phyloP scores from a whole-genome alignment of 2,329 filamentous ascomycete species.

The Epichloe sp. region DNA sequence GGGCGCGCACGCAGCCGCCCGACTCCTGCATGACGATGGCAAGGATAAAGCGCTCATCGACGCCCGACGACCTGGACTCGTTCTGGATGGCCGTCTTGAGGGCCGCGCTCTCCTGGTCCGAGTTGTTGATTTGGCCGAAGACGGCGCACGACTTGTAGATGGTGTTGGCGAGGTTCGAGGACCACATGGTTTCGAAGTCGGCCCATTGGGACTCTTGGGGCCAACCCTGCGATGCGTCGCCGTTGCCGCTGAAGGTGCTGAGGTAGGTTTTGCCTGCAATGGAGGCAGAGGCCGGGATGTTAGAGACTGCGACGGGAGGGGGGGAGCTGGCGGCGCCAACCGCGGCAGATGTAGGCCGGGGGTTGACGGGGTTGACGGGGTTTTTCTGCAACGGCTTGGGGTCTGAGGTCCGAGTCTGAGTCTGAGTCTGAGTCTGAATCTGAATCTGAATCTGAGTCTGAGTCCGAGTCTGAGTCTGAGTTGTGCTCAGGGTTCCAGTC shows the following conservation, averaged over 20 bases:
- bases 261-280: not conserved
- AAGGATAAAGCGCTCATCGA: conserved; percentile 30
- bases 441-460: not conserved
- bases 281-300: not conserved
- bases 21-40: conserved; percentile 31
- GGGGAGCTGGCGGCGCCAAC: not conserved
- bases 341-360: not conserved
- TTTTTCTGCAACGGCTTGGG: not conserved
- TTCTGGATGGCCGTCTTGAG: conserved; percentile 20
- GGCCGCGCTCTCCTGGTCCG: not conserved
- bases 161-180: conserved; percentile 8
- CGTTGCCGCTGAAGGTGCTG: not conserved
- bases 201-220: conserved; percentile 16
- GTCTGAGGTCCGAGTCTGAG: not conserved
- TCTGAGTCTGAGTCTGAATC: not conserved
- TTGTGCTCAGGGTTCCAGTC: not conserved
- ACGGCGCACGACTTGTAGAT: conserved; percentile 7
- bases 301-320: not conserved
- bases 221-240: conserved; percentile 13
- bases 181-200: conserved; percentile 16
- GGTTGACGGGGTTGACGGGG: no score
- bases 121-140: conserved; percentile 9
- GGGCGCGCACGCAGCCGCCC: conserved; percentile 28
- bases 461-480: not conserved
- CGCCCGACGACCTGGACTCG: conserved; percentile 13